phyloP scores from a whole-genome alignment of 352 stramenopile species.

The Pythium sp. region DNA sequence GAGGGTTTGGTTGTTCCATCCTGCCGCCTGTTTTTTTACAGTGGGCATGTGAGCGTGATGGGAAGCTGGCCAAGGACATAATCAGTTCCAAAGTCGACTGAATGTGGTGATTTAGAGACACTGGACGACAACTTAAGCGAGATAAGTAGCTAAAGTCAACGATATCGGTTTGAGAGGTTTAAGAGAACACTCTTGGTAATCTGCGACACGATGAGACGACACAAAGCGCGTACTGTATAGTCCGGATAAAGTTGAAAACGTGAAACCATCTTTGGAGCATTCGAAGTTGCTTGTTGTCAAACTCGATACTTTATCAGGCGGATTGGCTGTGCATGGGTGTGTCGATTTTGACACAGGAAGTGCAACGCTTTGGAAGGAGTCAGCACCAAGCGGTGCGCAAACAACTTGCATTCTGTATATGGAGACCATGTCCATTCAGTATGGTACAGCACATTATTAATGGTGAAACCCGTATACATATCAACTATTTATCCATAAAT shows the following conservation, averaged over 20 bases:
- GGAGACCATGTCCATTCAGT: neutral
- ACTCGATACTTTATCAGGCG: neutral
- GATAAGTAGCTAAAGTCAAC: neutral
- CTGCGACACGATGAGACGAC: constrained; percentile 7
- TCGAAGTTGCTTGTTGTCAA: neutral
- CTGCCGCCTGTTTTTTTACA: constrained; percentile 9
- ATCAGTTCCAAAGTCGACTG: neutral
- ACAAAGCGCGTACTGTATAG: neutral
- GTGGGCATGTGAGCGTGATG: neutral
- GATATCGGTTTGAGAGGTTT: neutral
- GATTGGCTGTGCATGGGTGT: neutral
- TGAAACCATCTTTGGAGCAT: neutral
- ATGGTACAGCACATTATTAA: neutral
- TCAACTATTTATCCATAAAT: neutral
- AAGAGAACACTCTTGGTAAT: neutral
- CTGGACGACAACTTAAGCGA: neutral
- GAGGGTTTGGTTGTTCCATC: constrained; percentile 8
- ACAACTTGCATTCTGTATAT: neutral
- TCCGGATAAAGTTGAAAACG: neutral
- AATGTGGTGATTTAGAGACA: neutral
- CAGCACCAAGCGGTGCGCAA: neutral
- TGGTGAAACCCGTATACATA: neutral
- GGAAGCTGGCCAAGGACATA: neutral
- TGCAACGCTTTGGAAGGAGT: neutral
- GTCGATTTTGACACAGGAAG: neutral